Conservation (phyloP, 1,284 basidiomycete genomes). For the Apiotrichum domesticum region DNA sequence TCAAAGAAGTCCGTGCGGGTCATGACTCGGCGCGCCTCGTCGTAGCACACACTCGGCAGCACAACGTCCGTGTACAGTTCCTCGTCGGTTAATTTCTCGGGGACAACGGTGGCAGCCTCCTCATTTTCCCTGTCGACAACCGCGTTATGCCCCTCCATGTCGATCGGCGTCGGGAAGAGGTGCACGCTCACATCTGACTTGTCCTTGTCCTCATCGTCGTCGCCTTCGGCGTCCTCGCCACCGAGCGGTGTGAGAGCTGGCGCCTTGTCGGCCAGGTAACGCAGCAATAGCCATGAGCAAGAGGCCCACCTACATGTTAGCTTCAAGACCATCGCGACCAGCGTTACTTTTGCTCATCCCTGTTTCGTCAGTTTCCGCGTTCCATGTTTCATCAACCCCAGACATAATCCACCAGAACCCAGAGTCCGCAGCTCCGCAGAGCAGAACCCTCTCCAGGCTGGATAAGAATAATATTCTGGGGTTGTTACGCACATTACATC, state of each 20-base stretch:
- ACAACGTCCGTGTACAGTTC: constrained; percentile 26
- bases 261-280: constrained; percentile 55
- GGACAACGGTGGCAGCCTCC: neutral
- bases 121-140: constrained; percentile 2
- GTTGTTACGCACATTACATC: constrained; percentile 60
- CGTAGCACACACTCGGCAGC: constrained; percentile 38
- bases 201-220: neutral
- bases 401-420: neutral
- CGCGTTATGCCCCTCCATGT: neutral
- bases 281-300: constrained; percentile 67
- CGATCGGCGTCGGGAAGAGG: neutral
- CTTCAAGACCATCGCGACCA: neutral
- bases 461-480: neutral
- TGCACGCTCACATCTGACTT: neutral
- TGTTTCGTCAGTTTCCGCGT: constrained; percentile 14
- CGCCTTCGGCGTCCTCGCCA: neutral
- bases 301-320: constrained; percentile 39
- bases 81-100: neutral
- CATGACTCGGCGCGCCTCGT: constrained; percentile 58
- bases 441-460: neutral
- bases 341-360: constrained; percentile 64
- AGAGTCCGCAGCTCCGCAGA: neutral
- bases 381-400: neutral
- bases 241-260: constrained; percentile 2
- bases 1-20: constrained; percentile 74